Evolutionary conservation across 176 grass and related monocot species (phyloP).

Genomic region (Lolium multiflorum): DNA sequence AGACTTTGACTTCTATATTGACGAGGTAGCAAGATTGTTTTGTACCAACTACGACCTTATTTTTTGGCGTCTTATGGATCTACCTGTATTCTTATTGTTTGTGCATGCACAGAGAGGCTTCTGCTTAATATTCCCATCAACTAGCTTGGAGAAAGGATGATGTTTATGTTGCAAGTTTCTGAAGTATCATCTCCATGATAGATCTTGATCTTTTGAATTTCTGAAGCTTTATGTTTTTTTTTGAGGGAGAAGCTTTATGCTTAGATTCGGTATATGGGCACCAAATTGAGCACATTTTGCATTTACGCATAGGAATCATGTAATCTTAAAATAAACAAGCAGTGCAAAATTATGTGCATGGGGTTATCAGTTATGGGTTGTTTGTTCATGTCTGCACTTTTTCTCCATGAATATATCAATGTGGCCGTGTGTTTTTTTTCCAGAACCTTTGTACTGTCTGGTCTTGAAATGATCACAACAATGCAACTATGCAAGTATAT

Average conservation of each 20-base stretch:
- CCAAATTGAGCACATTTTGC: neutral
- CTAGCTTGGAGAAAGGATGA: neutral
- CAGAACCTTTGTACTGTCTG: neutral
- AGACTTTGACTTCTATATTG: constrained; percentile 86
- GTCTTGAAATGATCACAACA: neutral
- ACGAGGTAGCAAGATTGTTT: constrained; percentile 62
- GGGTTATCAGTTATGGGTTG: neutral
- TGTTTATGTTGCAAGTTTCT: neutral
- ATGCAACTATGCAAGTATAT: neutral
- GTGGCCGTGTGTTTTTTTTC: neutral
- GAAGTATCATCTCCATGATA: too few species aligned
- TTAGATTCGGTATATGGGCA: neutral
- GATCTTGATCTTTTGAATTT: neutral
- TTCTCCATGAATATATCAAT: neutral
- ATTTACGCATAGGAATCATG: neutral
- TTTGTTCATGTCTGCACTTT: neutral
- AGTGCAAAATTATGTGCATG: neutral
- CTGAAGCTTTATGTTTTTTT: neutral
- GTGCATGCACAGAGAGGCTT: neutral
- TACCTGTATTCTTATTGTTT: neutral
- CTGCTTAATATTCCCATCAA: neutral
- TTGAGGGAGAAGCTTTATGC: neutral
- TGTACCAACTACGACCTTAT: neutral
- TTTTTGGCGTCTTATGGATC: neutral
- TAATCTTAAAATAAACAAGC: neutral